Base-by-base conservation (phyloP, 768 basidiomycete genomes). In the Phaffia tasmanica region DNA sequence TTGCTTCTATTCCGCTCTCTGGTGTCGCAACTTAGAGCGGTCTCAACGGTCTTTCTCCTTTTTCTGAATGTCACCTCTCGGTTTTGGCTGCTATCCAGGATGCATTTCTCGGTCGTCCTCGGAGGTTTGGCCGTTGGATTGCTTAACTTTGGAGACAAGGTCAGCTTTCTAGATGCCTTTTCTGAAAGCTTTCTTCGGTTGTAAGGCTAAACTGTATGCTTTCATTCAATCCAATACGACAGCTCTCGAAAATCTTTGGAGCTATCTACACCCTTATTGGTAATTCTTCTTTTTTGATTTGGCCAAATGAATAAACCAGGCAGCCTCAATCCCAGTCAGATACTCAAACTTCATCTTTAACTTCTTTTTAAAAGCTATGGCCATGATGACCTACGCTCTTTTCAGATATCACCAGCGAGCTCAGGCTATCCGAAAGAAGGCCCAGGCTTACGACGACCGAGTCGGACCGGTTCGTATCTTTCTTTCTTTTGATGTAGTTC, bases 321-420 rank as follows among this genome's bases (percentile, higher is more conserved):
- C 11, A 23, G 23, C 42, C 15, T 35, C 21, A n/a, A 16, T 49
- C 47, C 25, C 19, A 5, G 49, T 49, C 46, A 46, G 11, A 3
- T 35, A n/a, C 32, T 48, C 9, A 46, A 42, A 46, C 27, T 6
- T 27, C 32, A 21, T 21, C 42, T 19, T 16, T 5, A 54, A 54
- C 27, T 54, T 16, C 16, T 27, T 54, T 27, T 53, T 69, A 66
- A 3, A 72, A 94, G 94, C 94, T 48, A 88, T 98, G 84, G 89
- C 84, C 25, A 91, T 98, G 68, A 98, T 99, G 95, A 75, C 89
- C 14, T 99, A 99, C 76, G 94, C 95, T 1, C 78, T 99, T 18
- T 86, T 87, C 71, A 90, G 91, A 51, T 99, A 92, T 75, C 94
- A 98, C 75, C 94, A 92, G 89, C 84, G 95, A 70, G 95, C 94